Conservation (phyloP, 2,329 filamentous ascomycete species). For the Colletotrichum liriopes region DNA sequence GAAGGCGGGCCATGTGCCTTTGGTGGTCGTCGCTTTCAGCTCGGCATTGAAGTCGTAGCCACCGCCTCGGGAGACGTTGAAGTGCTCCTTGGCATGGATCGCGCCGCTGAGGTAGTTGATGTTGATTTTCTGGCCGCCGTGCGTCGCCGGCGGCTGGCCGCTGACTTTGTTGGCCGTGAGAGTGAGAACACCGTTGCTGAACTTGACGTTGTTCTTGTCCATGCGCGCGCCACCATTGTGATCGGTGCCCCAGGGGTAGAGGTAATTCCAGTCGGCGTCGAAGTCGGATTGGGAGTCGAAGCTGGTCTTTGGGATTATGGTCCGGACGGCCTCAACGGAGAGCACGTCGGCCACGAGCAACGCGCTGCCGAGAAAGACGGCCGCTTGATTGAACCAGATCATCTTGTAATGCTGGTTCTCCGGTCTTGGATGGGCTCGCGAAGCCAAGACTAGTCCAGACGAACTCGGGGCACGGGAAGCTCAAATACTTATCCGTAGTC, state of each 20-base stretch:
- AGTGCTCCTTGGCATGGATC: constrained; percentile 57
- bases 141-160: constrained; percentile 56
- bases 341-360: constrained; percentile 37
- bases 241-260: constrained; percentile 69
- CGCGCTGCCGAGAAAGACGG: constrained; percentile 27
- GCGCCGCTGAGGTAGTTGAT: constrained; percentile 69
- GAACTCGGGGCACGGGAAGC: background rate
- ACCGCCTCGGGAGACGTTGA: constrained; percentile 55
- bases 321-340: constrained; percentile 13
- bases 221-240: constrained; percentile 73
- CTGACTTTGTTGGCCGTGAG: constrained; percentile 63
- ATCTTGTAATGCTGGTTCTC: background rate
- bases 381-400: constrained; percentile 29
- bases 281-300: constrained; percentile 48
- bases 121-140: constrained; percentile 57
- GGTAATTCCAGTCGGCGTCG: constrained; percentile 63
- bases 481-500: constrained; percentile 16
- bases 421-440: background rate
- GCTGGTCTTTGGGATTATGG: constrained; percentile 40
- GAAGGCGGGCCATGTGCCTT: constrained; percentile 72
- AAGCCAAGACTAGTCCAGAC: background rate
- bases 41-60: constrained; percentile 60
- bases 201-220: constrained; percentile 61
- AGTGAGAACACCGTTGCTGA: constrained; percentile 59
- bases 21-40: constrained; percentile 56